Conservation (phyloP, 768 basidiomycete genomes). For the Amanita jacksonii region DNA sequence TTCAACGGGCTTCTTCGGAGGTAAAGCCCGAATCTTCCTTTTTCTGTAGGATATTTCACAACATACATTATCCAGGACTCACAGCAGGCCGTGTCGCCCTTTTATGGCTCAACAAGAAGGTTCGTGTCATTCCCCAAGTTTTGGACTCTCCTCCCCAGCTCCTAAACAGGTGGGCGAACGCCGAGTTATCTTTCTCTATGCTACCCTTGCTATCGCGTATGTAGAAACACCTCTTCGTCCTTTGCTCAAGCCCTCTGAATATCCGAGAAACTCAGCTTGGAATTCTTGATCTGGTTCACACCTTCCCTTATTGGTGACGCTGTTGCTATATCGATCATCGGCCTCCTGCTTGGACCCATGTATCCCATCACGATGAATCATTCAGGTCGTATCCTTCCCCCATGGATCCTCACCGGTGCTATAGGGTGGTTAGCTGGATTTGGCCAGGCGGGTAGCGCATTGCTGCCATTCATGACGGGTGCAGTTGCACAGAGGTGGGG, state of each 20-base stretch:
- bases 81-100: conserved; percentile 46
- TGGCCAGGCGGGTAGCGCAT: conserved; percentile 63
- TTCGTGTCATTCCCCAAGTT: conserved; percentile 9
- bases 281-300: conserved; percentile 61
- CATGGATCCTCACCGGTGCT: conserved; percentile 54
- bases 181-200: conserved; percentile 42
- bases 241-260: neutral
- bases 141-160: neutral
- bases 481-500: conserved; percentile 54
- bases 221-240: conserved; percentile 8
- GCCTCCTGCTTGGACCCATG: conserved; percentile 65
- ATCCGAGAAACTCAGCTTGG: conserved; percentile 41
- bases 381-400: conserved; percentile 56
- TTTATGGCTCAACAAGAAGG: conserved; percentile 47
- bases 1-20: conserved; percentile 48
- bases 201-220: conserved; percentile 39
- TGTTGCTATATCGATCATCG: conserved; percentile 54
- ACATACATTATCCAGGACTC: conserved; percentile 30
- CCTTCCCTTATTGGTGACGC: conserved; percentile 57
- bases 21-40: conserved; percentile 18
- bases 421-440: conserved; percentile 63
- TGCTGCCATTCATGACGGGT: conserved; percentile 68
- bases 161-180: conserved; percentile 41
- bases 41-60: neutral
- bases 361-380: conserved; percentile 71